These are phyloP conservation scores for Luffa acutangula DNA, from an alignment of 306 rosid species.

Conservation along the genomic window DNA sequence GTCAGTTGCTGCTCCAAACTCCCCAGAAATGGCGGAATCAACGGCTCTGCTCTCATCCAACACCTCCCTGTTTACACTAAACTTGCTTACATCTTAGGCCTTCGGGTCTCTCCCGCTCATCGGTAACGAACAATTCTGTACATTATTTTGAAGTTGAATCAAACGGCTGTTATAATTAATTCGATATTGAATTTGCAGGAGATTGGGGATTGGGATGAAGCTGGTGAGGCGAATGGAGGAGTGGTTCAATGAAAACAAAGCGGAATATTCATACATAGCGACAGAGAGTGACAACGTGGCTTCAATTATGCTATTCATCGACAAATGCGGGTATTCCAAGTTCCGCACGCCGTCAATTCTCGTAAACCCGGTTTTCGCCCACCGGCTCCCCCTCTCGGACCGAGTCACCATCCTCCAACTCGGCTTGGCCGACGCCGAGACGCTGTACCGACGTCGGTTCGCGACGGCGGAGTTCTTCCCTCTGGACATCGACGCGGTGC, in stretches of 20 bases:
- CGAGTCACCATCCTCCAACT: slow-evolving; percentile 36
- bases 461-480: slow-evolving; percentile 66
- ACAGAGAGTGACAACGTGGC: slow-evolving; percentile 62
- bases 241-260: slow-evolving; percentile 57
- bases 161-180: too few species aligned
- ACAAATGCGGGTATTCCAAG: slow-evolving; percentile 54
- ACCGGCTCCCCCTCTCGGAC: slow-evolving; percentile 13
- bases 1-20: slow-evolving; percentile 46
- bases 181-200: slow-evolving; percentile 21
- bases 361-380: slow-evolving; percentile 72
- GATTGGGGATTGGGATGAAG: slow-evolving; percentile 56
- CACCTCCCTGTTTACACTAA: slow-evolving; percentile 40
- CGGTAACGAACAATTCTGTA: slow-evolving; percentile 19
- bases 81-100: slow-evolving; percentile 63
- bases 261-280: slow-evolving; percentile 71
- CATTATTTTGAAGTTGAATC: too few species aligned
- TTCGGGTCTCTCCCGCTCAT: slow-evolving; percentile 54
- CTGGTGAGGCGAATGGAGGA: slow-evolving; percentile 44
- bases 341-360: slow-evolving; percentile 69
- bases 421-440: slow-evolving; percentile 30
- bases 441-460: slow-evolving; percentile 45
- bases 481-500: slow-evolving; percentile 51
- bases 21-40: slow-evolving; percentile 17
- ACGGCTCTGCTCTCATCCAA: slow-evolving; percentile 6
- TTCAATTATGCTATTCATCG: slow-evolving; percentile 58